Base-by-base conservation (phyloP, 2,329 filamentous ascomycete genomes). In the Elsinoe ampelina region DNA sequence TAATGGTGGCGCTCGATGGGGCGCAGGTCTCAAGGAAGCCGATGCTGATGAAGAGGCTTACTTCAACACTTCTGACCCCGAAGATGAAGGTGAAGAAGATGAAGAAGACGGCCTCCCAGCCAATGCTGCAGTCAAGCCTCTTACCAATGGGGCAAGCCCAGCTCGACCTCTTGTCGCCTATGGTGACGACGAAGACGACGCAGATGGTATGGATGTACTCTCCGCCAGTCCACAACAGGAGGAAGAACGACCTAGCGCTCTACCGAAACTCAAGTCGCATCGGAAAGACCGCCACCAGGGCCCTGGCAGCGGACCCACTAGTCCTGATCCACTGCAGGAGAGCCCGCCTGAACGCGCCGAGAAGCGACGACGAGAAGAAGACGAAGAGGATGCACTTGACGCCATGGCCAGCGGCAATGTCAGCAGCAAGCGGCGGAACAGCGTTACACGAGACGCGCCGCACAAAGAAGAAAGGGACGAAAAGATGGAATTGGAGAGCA, bases 31-130 rank as follows among this genome's bases (percentile, higher is more conserved):
- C 68, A 89, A 89, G 66, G 90, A 95, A 55, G 80, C 91, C 66
- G 92, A 96, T 67, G 79, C 85, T 5, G 83, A 85, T 10, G 89
- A 96, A 69, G 92, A 96, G 65, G 89, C 92, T 42, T 98, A 97
- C 70, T 97, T 95, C 80, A 92, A 95, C 65, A 83, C 81, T 0
- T 89, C 87, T 0, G 91, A 96, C 63, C 88, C 93, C 47, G 86
- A 91, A 59, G 90, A 95, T 5, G 88, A 89, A 11, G 76, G 84
- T 15, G 62, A 73, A 11, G 64, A 67, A 34, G 68, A 68, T 54
- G 62, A 67, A 11, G 55, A 58, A 7, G 63, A 61, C 32, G 52
- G 57, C 11, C 55, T 69, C n/a, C 67, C 67, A 4, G 66, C 63
- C 8, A 59, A 67, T 11, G 58, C 61, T 15, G 58, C 65, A 5